These are phyloP conservation scores for Petunia secreta DNA, from an alignment of 257 asterid species.

Conservation along the genomic window DNA sequence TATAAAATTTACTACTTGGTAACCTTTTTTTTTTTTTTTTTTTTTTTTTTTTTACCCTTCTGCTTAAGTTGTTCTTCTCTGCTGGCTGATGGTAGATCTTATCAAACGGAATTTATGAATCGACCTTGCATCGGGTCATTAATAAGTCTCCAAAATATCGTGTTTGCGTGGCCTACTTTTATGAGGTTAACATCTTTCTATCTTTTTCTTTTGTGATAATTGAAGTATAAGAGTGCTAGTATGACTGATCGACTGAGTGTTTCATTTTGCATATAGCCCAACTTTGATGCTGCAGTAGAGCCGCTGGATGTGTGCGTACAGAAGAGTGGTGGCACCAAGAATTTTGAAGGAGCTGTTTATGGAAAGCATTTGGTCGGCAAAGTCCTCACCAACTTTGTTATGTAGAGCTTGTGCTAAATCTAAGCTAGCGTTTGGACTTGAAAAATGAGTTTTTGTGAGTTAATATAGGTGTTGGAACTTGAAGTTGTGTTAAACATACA, in stretches of 20 bases:
- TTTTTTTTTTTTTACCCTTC: not conserved
- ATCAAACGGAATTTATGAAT: conserved; percentile 73
- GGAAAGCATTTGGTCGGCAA: conserved; percentile 82
- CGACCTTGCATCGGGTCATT: conserved; percentile 78
- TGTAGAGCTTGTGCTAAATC: not conserved
- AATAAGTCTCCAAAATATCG: conserved; percentile 65
- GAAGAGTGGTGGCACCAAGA: conserved; percentile 61
- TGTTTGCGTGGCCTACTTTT: conserved; percentile 76
- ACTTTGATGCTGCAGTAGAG: conserved; percentile 70
- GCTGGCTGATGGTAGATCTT: conserved; percentile 46
- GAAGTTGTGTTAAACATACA: too few relatives aligned
- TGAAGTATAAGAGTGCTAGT: not conserved
- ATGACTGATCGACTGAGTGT: not conserved
- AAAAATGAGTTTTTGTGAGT: too few relatives aligned
- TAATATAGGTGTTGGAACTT: too few relatives aligned
- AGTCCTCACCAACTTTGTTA: conserved; percentile 64
- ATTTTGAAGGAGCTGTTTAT: conserved; percentile 68
- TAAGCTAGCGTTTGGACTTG: too few relatives aligned
- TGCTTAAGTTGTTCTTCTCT: not conserved
- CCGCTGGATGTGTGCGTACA: conserved; percentile 64
- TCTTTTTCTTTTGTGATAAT: not conserved
- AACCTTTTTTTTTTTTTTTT: not conserved
- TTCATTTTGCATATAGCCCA: conserved; percentile 49
- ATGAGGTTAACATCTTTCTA: conserved; percentile 54
- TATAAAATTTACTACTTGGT: not conserved